Evolutionary conservation across 1,284 basidiomycete species (phyloP), one percentile per base, ranked within the genome.

Genomic region (Ustilago lituana): DNA sequence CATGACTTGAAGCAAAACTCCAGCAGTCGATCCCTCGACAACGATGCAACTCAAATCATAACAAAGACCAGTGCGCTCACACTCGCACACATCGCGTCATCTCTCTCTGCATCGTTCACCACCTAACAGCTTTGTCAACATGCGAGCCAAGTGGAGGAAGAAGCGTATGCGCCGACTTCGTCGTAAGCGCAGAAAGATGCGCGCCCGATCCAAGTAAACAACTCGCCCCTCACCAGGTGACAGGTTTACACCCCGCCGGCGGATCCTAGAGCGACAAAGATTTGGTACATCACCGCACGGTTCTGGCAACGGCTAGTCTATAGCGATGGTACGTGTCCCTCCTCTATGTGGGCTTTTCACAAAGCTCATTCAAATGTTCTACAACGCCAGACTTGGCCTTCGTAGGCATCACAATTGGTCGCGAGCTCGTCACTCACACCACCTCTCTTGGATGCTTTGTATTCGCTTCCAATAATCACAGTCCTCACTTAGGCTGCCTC

Each of bases 101-200:
- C 38, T 46, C 46, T 14, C 29, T 12, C n/a, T n/a, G n/a, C n/a
- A n/a, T n/a, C 6, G 7, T 32, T 11, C 43, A 26, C 32, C 26
- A 22, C 23, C 10, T 33, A 20, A 60, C 56, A 69, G 61, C 67
- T 66, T 71, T 63, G 63, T 62, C 68, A 71, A 69, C 46, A 77
- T 79, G 77, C 70, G 77, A 66, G 77, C 67, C 53, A 79, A 79
- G 71, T 79, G 77, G 77, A 73, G 77, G 58, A 79, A 79, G 74
- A 79, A 79, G 75, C 69, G 77, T 68, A 79, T 79, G 77, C 77
- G 77, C 70, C 52, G 77, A 59, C 75, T 79, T 68, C 77, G 77
- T 55, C 73, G 77, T 60, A 79, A 79, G 75, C 77, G 77, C 63
- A 79, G 77, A 79, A 79, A 79, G 73, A 79, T 79, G 77, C 77